phyloP scores from a whole-genome alignment of 345 rosid genomes.

The Hypericum androsaemum region DNA sequence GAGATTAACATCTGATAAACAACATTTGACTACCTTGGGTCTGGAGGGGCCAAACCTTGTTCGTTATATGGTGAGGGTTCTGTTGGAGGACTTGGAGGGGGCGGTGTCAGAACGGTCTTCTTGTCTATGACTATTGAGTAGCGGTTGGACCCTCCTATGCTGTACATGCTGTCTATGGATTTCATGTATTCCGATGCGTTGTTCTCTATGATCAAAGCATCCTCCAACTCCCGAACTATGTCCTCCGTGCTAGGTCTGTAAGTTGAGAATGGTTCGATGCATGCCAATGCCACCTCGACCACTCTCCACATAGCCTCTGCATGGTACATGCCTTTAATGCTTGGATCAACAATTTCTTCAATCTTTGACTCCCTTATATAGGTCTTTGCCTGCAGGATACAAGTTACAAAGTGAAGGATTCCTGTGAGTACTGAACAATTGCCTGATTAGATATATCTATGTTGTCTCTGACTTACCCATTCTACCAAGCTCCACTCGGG shows the following conservation, averaged over 20 bases:
- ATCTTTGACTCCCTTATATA: conserved; percentile 54
- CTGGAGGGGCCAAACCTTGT: conserved; percentile 38
- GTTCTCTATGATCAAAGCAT: conserved; percentile 64
- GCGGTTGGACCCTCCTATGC: conserved; percentile 50
- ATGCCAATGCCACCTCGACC: conserved; percentile 61
- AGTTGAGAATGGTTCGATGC: conserved; percentile 52
- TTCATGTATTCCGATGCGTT: conserved; percentile 70
- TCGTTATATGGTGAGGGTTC: conserved; percentile 32
- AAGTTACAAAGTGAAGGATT: conserved; percentile 9
- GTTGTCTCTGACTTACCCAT: conserved; percentile 38
- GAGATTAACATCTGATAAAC: too few relatives aligned
- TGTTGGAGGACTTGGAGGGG: conserved; percentile 26
- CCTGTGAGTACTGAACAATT: background rate
- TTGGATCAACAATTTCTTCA: conserved; percentile 63
- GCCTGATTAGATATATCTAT: background rate
- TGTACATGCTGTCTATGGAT: conserved; percentile 71
- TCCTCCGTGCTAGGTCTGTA: conserved; percentile 52
- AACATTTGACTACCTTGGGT: conserved; percentile 36
- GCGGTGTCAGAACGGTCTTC: conserved; percentile 26
- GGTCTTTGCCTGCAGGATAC: conserved; percentile 46
- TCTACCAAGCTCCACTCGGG: conserved; percentile 70
- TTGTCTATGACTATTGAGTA: conserved; percentile 36
- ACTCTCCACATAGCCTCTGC: conserved; percentile 77
- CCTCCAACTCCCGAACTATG: conserved; percentile 60
- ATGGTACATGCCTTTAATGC: conserved; percentile 53